phyloP scores from a whole-genome alignment of 164 flowering plant species.

The Sextonia rubra region DNA sequence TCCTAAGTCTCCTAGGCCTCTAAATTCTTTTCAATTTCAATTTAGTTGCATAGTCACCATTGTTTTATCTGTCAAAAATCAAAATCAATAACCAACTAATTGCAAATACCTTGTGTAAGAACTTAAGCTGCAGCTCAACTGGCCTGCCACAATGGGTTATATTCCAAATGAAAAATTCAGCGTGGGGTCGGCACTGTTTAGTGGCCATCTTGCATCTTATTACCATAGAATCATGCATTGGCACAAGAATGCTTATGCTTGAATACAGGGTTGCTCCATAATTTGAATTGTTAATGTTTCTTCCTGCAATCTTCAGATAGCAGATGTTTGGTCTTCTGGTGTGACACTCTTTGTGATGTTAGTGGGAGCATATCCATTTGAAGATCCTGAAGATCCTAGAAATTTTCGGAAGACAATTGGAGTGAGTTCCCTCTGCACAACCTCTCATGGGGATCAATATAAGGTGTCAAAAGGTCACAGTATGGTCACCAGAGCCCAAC shows the following conservation, averaged over 20 bases:
- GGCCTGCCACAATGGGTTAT: too few species aligned
- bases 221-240: not conserved
- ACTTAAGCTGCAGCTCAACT: too few species aligned
- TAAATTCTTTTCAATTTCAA: too few species aligned
- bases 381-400: slow-evolving; percentile 67
- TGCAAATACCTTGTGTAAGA: too few species aligned
- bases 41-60: not conserved
- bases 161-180: too few species aligned
- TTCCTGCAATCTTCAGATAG: slow-evolving; percentile 32
- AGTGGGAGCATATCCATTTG: slow-evolving; percentile 69
- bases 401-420: slow-evolving; percentile 57
- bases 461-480: not conserved
- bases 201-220: too few species aligned
- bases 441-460: not conserved
- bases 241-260: not conserved
- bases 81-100: too few species aligned
- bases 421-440: slow-evolving; percentile 26
- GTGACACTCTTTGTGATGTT: slow-evolving; percentile 67
- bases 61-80: not conserved
- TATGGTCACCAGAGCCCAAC: not conserved
- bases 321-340: slow-evolving; percentile 78
- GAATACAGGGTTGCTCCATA: not conserved
- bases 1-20: not conserved
- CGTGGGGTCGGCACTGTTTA: too few species aligned
- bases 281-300: not conserved